Base-by-base conservation (phyloP, 441 rosid genomes). In the Iberis amara region DNA sequence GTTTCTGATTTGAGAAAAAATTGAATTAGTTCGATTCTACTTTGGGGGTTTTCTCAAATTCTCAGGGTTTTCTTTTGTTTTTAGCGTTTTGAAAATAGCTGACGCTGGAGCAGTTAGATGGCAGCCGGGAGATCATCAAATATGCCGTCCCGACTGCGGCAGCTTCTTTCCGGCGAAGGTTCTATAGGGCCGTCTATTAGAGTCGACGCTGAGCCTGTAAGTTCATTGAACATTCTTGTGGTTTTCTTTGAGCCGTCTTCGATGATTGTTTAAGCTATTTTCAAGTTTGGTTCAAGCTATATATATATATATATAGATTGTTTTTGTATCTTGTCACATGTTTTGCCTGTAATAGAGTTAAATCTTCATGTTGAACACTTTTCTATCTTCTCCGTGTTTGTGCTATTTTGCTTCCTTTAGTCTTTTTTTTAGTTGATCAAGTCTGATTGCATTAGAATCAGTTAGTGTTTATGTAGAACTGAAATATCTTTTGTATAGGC, bases 81-180 rank as follows among this genome's bases (percentile, higher is more conserved):
- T 45, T 46, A 62, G 67, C 52, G 39, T 44, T 38, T 46, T 14
- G 7, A 31, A 32, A 41, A 24, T 55, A 63, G 56, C 50, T 4
- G 27, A 27, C 62, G 51, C 55, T 55, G 43, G 50, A 55, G 38
- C 31, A 40, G 50, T 55, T 46, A 61, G 76, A 91, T 91, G 98
- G 79, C 95, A 53, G 66, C 85, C 58, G 68, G 72, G 68, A 79
- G 99, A 76, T 82, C 99, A 68, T 79, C 97, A 73, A 81, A 80
- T 73, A 75, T 92, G 81, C 99, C 96, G 51, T 83, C 95, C 42
- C 77, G 99, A 67, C 76, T 89, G 46, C 85, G 97, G 61, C 97
- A 83, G 71, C 96, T 89, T 56, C 63, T 92, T 47, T 81, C 95
- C 54, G 99, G 96, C 13, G 99, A 92, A 59, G 83, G 79, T 40